A percentile compares a stretch with the other conserved stretches of the same genome.
These are phyloP conservation scores for Ailanthus altissimus DNA, from an alignment of 345 rosid species.

Conservation along the genomic window DNA sequence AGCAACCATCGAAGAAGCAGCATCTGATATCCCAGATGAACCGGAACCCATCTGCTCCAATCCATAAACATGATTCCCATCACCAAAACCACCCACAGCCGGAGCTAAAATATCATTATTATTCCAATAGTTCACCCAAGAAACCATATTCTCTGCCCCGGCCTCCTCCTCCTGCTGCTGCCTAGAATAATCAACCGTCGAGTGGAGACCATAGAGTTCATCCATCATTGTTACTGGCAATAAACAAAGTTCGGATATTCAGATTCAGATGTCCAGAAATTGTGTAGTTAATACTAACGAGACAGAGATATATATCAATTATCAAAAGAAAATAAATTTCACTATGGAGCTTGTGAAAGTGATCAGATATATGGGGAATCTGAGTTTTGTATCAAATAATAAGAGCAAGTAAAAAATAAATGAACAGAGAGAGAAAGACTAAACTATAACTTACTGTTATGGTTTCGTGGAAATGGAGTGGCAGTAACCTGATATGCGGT, in stretches of 20 bases:
- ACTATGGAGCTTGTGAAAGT: neutral
- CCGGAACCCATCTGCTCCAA: constrained; percentile 22
- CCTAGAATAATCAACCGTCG: constrained; percentile 21
- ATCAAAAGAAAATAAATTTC: neutral
- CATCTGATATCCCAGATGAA: constrained; percentile 48
- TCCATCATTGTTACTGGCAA: constrained; percentile 29
- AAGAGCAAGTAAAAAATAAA: neutral
- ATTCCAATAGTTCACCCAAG: constrained; percentile 13
- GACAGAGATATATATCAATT: neutral
- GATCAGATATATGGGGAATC: neutral
- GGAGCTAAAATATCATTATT: neutral
- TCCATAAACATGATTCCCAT: constrained; percentile 26
- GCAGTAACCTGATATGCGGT: neutral
- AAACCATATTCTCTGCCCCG: constrained; percentile 13
- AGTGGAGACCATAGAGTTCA: constrained; percentile 35
- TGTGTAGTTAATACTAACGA: neutral
- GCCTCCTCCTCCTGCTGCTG: constrained; percentile 18
- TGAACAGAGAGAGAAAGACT: neutral
- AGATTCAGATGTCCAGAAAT: neutral
- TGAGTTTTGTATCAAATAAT: neutral
- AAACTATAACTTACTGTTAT: neutral
- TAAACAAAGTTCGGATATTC: neutral
- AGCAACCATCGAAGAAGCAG: constrained; percentile 45
- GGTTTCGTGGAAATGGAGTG: neutral
- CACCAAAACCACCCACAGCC: constrained; percentile 19